phyloP scores from a whole-genome alignment of 1,284 basidiomycete species.

The Leccinum fallax region DNA sequence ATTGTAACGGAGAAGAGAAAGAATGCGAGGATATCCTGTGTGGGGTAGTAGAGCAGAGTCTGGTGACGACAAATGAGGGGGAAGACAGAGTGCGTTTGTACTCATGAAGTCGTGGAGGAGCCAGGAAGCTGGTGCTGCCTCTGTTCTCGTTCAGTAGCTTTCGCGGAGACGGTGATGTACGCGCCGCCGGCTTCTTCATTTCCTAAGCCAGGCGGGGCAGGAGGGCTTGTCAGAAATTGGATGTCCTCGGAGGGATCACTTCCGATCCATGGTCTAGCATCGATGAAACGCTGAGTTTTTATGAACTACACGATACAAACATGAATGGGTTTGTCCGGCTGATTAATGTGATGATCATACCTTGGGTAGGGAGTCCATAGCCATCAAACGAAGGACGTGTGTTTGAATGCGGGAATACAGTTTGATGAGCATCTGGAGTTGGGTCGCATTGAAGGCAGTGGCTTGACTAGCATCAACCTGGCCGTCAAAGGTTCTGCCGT shows the following conservation, averaged over 20 bases:
- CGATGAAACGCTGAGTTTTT: constrained; percentile 78
- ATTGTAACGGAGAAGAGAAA: constrained; percentile 15
- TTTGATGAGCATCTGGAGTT: constrained; percentile 91
- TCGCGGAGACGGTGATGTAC: constrained; percentile 82
- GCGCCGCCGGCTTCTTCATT: constrained; percentile 75
- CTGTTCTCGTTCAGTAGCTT: constrained; percentile 63
- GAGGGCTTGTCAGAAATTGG: constrained; percentile 51
- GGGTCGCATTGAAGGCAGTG: constrained; percentile 84
- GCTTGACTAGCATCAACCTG: constrained; percentile 80
- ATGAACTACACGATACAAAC: constrained; percentile 60
- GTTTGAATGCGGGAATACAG: constrained; percentile 96
- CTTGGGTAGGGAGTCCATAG: constrained; percentile 96
- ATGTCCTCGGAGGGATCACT: constrained; percentile 69
- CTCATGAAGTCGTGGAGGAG: constrained; percentile 35
- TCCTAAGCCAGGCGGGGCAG: constrained; percentile 68
- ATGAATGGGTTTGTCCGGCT: constrained; percentile 1
- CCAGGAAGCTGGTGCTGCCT: constrained; percentile 29
- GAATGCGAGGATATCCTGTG: constrained; percentile 33
- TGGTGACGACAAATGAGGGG: constrained; percentile 18
- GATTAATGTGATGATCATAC: constrained; percentile 43
- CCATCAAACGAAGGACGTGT: constrained; percentile 97
- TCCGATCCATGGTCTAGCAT: constrained; percentile 73
- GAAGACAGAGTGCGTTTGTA: constrained; percentile 15
- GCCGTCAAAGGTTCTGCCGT: constrained; percentile 76
- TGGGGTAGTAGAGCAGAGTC: constrained; percentile 27